Conservation (phyloP, 306 rosid species). For the Inga leiocalycina region DNA sequence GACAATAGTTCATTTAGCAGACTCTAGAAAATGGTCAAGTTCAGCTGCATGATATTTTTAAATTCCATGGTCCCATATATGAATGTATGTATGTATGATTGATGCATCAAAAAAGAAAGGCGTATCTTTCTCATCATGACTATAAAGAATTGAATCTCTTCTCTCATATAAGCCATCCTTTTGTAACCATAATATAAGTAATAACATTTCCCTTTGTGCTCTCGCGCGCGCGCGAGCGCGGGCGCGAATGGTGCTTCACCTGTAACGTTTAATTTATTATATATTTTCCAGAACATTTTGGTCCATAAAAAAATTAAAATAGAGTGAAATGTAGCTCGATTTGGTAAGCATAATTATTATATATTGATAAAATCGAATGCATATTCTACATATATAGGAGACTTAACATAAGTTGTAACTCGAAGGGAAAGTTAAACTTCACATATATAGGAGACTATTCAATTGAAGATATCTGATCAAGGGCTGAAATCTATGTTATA, state of each 20-base stretch:
- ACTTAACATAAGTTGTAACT: neutral
- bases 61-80: neutral
- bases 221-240: neutral
- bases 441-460: neutral
- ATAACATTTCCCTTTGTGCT: neutral
- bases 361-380: neutral
- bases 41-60: neutral
- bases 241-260: neutral
- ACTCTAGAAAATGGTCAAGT: neutral
- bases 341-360: neutral
- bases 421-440: neutral
- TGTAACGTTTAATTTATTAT: neutral
- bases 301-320: neutral
- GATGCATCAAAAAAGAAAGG: neutral
- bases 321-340: neutral
- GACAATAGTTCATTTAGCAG: neutral
- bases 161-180: conserved; percentile 9
- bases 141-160: neutral
- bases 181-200: neutral
- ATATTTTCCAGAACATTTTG: neutral
- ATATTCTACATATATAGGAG: neutral
- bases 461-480: neutral
- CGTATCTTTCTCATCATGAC: conserved; percentile 5
- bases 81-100: neutral
- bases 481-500: neutral